Evolutionary conservation across 164 flowering plant species (phyloP), one percentile per base, ranked within the genome.

Genomic region (Litsea cubeba): DNA sequence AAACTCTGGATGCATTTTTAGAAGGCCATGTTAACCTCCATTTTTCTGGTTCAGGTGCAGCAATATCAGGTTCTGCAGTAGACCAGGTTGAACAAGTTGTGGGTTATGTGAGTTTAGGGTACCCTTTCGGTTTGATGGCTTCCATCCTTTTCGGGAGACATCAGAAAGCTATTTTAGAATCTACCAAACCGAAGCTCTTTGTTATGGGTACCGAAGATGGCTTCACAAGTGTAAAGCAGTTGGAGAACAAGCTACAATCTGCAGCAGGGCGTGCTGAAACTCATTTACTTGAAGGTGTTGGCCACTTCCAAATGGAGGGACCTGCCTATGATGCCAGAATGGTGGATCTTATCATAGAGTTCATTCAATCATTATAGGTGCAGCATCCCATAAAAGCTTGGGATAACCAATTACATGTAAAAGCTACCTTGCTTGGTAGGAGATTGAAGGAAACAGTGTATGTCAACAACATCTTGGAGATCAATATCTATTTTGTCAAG

Each of bases 261-360:
- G 97, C 97, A 12, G 84, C 88, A 3, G 99, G 99, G 5, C 90
- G 85, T 0, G 84, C 72, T 22, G 93, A 93, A 78, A 91, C 84
- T 8, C 93, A 95, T 75, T 84, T 93, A 6, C 85, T 91, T 26
- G 91, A 89, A 78, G 99, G 98, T n/a, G 92, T 77, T 3, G 76
- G 97, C 76, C 99, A 93, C 70, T 95, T 93, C 71, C 92, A 93
- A 76, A 89, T 93, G 98, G 99, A 95, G 75, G 97, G 97, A 17
- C 95, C 97, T 24, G 84, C 73, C 17, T 93, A 77, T 73, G 99
- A 95, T 88, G 82, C 87, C 50, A 85, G 87, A 73, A 91, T 93
- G 97, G 92, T 84, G 54, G 81, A 84, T 77, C 79, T 88, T 65
- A 91, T 95, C 71, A 68, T 77, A 4, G 75, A 71, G 28, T 95